Percentiles rank a stretch among this genome's conserved stretches.
Evolutionary conservation across 1,139 yeast genomes (phyloP).

Genomic region (Kurtzmaniella quercitrusa): DNA sequence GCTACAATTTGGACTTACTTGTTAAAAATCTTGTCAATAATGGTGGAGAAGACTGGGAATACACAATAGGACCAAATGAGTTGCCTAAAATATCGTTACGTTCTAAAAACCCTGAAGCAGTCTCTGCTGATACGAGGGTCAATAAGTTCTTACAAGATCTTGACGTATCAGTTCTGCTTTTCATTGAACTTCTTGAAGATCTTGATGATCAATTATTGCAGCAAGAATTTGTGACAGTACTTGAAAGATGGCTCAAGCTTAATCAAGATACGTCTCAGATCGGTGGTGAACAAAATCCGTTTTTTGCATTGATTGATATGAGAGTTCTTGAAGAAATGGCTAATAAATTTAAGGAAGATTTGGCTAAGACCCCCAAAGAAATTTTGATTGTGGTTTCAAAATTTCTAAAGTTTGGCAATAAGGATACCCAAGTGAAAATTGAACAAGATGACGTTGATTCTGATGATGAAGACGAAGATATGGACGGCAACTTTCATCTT

Average conservation of each 20-base stretch:
- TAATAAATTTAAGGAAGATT: constrained; percentile 53
- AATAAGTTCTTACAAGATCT: constrained; percentile 39
- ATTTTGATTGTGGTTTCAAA: constrained; percentile 53
- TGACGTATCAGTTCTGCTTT: constrained; percentile 47
- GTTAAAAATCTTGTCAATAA: constrained; percentile 41
- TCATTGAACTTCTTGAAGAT: constrained; percentile 45
- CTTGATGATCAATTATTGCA: constrained; percentile 47
- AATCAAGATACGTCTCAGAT: constrained; percentile 8
- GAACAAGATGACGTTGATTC: constrained; percentile 37
- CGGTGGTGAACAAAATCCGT: constrained; percentile 43
- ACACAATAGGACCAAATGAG: constrained; percentile 47
- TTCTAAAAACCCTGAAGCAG: constrained; percentile 5
- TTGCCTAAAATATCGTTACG: constrained; percentile 46
- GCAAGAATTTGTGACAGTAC: constrained; percentile 44
- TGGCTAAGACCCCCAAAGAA: constrained; percentile 61
- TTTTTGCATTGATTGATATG: constrained; percentile 54
- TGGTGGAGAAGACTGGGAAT: constrained; percentile 49
- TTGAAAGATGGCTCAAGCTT: constrained; percentile 57
- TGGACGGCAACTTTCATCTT: constrained; percentile 12
- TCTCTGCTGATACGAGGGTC: constrained; percentile 15
- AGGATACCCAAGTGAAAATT: constrained; percentile 1
- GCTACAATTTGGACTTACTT: constrained; percentile 31
- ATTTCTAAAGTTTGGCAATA: constrained; percentile 24
- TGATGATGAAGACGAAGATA: constrained; percentile 34
- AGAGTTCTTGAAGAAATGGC: constrained; percentile 62